Base-by-base conservation (phyloP, 352 stramenopile species). In the Achlya hypogyna region DNA sequence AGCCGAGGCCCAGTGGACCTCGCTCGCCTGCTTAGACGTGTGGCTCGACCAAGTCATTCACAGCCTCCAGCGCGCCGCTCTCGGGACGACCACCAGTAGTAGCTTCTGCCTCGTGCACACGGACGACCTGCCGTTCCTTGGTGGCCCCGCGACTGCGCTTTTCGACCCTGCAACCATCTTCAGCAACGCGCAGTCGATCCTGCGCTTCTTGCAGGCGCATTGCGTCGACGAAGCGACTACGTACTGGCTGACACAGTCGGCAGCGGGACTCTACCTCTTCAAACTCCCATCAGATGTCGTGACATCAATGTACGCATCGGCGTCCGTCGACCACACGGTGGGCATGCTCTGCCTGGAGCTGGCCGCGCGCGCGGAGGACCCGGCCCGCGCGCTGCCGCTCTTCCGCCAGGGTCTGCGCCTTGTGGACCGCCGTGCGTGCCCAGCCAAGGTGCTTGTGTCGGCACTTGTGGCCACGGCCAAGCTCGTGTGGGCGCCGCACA, bases 161-260 rank as follows among this genome's bases (percentile, higher is more conserved):
- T 67, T 67, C 59, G 79, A 87, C 45, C 77, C 77, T 29, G 54
- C 71, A 20, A 62, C 82, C 63, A 56, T 86, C 25, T 87, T 86
- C 70, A 62, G 78, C 40, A 87, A 76, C 62, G 76, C 75, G 4
- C 79, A 87, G 69, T 86, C 77, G 18, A 74, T 87, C 14, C 73
- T 76, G 27, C 62, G 9, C 12, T 67, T 67, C 32, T n/a, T 67
- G 18, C 60, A 67, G 28, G 42, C 51, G 6, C 60, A 67, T 27
- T 67, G 60, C 25, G 51, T 67, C 1, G 42, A 59, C 34, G 60
- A 67, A 67, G 60, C 45, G 14, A 49, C 51, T 9, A 67, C 60
- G 8, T 67, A 67, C 28, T 67, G 60, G 60, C 42, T 67, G 1
- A 67, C 60, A 6, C 51, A 67, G 60, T 51, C 29, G n/a, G 18